phyloP scores from a whole-genome alignment of 2,329 filamentous ascomycete genomes.

The Aureobasidium sp. region DNA sequence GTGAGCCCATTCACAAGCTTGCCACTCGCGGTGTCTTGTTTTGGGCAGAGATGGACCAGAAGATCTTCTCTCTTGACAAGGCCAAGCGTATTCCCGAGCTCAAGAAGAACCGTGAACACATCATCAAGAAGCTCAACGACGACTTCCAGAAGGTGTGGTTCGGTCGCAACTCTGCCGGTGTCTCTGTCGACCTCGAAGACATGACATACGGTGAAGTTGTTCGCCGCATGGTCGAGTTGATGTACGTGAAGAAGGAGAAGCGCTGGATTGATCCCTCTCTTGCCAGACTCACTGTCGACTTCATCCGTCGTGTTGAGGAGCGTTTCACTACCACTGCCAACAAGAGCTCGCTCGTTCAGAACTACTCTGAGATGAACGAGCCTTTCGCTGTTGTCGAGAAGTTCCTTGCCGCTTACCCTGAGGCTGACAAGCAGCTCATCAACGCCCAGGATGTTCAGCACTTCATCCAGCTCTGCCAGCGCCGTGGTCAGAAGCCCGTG shows the following conservation, averaged over 20 bases:
- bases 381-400: conserved; percentile 72
- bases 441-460: conserved; percentile 98
- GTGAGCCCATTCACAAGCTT: conserved; percentile 97
- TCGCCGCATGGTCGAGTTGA: conserved; percentile 77
- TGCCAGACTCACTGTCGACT: conserved; percentile 79
- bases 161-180: conserved; percentile 70
- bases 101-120: conserved; percentile 80
- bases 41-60: conserved; percentile 98
- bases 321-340: conserved; percentile 72
- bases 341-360: conserved; percentile 78
- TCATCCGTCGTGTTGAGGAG: conserved; percentile 94
- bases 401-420: conserved; percentile 76
- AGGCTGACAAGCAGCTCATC: conserved; percentile 84
- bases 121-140: conserved; percentile 91
- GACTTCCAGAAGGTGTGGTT: conserved; percentile 99
- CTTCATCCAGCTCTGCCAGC: conserved; percentile 87
- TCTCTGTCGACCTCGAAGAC: conserved; percentile 82
- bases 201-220: conserved; percentile 93
- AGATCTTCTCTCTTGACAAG: conserved; percentile 94
- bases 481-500: conserved; percentile 88
- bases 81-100: conserved; percentile 84
- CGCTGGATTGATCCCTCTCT: conserved; percentile 88
- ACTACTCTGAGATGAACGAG: conserved; percentile 76
- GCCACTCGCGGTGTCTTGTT: conserved; percentile 92
- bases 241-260: conserved; percentile 84